Percentiles rank a stretch among this genome's conserved stretches.
phyloP scores from a whole-genome alignment of 306 rosid species.

The Cicer yamashitae region DNA sequence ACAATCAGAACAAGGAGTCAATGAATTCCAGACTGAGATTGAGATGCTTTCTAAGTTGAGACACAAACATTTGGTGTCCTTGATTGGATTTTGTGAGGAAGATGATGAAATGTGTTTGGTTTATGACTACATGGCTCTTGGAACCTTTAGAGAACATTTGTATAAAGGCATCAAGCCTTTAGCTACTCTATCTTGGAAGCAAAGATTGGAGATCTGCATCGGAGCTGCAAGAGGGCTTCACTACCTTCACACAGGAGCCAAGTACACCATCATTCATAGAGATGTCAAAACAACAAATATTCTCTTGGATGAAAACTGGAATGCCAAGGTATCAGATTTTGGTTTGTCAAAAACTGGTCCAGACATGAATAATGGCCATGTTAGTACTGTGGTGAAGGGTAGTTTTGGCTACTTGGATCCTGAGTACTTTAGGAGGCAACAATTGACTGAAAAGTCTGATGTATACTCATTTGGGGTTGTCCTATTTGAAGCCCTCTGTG shows the following conservation, averaged over 20 bases:
- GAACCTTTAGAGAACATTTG: conserved; percentile 63
- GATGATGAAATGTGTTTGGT: conserved; percentile 61
- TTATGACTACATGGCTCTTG: conserved; percentile 63
- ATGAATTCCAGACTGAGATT: conserved; percentile 64
- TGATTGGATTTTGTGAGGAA: conserved; percentile 69
- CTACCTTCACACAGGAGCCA: conserved; percentile 68
- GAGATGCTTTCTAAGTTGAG: conserved; percentile 72
- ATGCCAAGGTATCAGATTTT: conserved; percentile 70
- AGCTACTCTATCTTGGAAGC: conserved; percentile 57
- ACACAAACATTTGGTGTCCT: conserved; percentile 67
- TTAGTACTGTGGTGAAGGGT: conserved; percentile 69
- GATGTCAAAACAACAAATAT: conserved; percentile 70
- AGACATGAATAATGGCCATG: conserved; percentile 53
- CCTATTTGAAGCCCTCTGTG: conserved; percentile 61
- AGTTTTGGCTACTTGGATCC: conserved; percentile 72
- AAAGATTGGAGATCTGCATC: conserved; percentile 66
- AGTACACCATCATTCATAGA: conserved; percentile 69
- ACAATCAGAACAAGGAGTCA: conserved; percentile 65
- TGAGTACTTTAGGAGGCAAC: conserved; percentile 69
- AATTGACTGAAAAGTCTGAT: conserved; percentile 66
- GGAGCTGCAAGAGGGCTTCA: conserved; percentile 72
- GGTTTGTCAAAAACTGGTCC: conserved; percentile 71
- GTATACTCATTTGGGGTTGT: conserved; percentile 69
- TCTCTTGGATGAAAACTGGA: conserved; percentile 65
- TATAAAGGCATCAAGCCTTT: conserved; percentile 55